Conservation (phyloP, 257 asterid species). For the Solanum dulcamara region DNA sequence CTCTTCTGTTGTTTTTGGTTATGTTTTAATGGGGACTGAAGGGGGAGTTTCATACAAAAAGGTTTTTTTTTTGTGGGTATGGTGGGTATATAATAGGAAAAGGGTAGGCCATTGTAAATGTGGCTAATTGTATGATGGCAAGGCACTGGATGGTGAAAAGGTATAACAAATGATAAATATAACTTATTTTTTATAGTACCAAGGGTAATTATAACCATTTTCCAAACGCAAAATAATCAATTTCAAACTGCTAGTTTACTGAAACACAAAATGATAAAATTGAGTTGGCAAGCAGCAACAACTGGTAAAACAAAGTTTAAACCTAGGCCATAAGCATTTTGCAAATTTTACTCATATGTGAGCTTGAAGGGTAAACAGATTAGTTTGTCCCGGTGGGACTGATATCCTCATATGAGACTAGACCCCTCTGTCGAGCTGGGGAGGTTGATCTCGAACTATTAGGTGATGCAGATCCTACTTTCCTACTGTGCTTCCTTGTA, state of each 20-base stretch:
- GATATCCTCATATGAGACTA: conserved; percentile 71
- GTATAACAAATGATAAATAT: too few species aligned
- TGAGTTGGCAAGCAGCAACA: not conserved
- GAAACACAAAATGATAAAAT: not conserved
- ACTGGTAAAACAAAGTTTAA: not conserved
- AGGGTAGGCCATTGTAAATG: too few species aligned
- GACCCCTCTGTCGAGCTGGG: conserved; percentile 43
- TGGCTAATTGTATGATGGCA: too few species aligned
- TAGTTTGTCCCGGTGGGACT: conserved; percentile 47
- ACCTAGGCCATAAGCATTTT: not conserved
- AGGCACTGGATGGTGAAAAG: too few species aligned
- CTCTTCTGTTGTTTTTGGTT: too few species aligned
- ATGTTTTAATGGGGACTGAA: too few species aligned
- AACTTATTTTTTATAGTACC: too few species aligned
- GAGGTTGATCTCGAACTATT: conserved; percentile 49
- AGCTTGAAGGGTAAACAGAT: not conserved
- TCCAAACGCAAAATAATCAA: not conserved
- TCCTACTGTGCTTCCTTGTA: conserved; percentile 28
- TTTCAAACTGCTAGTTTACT: not conserved
- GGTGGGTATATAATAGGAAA: too few species aligned
- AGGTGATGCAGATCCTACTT: conserved; percentile 18
- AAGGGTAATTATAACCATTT: not conserved
- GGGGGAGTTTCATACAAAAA: too few species aligned
- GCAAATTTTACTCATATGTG: not conserved
- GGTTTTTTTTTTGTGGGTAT: too few species aligned